Evolutionary conservation across 169 alveolate species (phyloP).

Genomic region (Plasmodium falciparum): DNA sequence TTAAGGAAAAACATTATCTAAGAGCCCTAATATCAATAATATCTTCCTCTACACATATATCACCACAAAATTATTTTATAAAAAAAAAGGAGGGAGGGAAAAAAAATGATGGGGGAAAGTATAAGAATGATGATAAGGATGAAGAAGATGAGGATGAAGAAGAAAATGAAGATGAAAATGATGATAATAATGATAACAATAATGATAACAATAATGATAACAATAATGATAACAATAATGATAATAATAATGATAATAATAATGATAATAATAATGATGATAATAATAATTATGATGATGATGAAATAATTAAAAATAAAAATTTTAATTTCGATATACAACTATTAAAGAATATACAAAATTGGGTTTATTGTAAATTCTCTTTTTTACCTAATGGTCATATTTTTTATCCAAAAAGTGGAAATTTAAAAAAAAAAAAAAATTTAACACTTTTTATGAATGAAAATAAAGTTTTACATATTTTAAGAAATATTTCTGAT

Average conservation of each 20-base stretch:
- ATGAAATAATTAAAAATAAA: conserved; percentile 16
- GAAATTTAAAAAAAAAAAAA: conserved; percentile 3
- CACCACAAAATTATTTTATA: conserved; percentile 43
- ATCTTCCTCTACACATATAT: conserved; percentile 56
- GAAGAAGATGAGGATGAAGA: neutral
- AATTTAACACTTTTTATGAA: conserved; percentile 10
- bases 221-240: neutral
- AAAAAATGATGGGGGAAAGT: conserved; percentile 1
- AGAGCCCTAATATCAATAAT: conserved; percentile 56
- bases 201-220: conserved; percentile 3
- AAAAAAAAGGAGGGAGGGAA: neutral
- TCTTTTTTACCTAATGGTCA: conserved; percentile 56
- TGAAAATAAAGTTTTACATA: conserved; percentile 39
- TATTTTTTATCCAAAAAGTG: conserved; percentile 36
- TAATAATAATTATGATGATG: conserved; percentile 1
- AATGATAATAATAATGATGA: conserved; percentile 10
- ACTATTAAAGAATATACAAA: conserved; percentile 3
- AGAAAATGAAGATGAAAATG: neutral
- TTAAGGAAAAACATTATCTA: conserved; percentile 67
- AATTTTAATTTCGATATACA: conserved; percentile 38
- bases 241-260: neutral
- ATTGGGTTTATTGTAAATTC: conserved; percentile 60
- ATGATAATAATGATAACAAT: conserved; percentile 5
- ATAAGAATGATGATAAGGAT: neutral
- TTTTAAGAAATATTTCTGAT: conserved; percentile 25